Conservation (phyloP, 1,284 basidiomycete genomes). For the Irpex sp. region DNA sequence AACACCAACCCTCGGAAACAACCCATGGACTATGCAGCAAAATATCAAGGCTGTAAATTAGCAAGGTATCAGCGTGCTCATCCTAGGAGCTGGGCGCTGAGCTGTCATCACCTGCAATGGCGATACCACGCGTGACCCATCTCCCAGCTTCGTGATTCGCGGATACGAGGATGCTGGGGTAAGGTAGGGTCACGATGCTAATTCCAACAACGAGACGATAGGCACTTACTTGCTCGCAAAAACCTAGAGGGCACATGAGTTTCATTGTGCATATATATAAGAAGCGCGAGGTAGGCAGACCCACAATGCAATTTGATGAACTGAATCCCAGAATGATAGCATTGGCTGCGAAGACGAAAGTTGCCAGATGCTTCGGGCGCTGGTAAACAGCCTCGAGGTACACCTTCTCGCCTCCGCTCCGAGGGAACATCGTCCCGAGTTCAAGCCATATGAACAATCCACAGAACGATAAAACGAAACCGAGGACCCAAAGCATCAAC, state of each 20-base stretch:
- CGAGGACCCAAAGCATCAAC: slow-evolving; percentile 69
- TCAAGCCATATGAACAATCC: slow-evolving; percentile 72
- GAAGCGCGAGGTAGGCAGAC: slow-evolving; percentile 14
- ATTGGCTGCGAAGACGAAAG: slow-evolving; percentile 58
- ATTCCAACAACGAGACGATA: not conserved
- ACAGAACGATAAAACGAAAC: slow-evolving; percentile 56
- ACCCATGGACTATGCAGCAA: slow-evolving; percentile 20
- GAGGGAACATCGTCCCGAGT: slow-evolving; percentile 57
- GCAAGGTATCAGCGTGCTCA: not conserved
- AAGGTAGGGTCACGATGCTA: not conserved
- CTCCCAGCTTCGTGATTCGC: slow-evolving; percentile 36
- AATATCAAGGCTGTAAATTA: slow-evolving; percentile 20
- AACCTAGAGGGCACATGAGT: slow-evolving; percentile 19
- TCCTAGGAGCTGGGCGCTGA: not conserved
- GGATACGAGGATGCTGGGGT: slow-evolving; percentile 42
- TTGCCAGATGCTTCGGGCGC: slow-evolving; percentile 56
- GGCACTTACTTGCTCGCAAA: slow-evolving; percentile 22
- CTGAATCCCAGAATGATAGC: slow-evolving; percentile 59
- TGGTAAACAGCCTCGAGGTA: slow-evolving; percentile 72
- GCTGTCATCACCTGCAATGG: slow-evolving; percentile 40
- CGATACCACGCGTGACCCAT: slow-evolving; percentile 57
- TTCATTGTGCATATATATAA: not conserved
- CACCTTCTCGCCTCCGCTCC: slow-evolving; percentile 69
- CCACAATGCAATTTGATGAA: slow-evolving; percentile 53
- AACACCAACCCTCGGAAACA: slow-evolving; percentile 23